phyloP scores from a whole-genome alignment of 495 filamentous ascomycete genomes.

The Lasiosphaeris hirsuta region DNA sequence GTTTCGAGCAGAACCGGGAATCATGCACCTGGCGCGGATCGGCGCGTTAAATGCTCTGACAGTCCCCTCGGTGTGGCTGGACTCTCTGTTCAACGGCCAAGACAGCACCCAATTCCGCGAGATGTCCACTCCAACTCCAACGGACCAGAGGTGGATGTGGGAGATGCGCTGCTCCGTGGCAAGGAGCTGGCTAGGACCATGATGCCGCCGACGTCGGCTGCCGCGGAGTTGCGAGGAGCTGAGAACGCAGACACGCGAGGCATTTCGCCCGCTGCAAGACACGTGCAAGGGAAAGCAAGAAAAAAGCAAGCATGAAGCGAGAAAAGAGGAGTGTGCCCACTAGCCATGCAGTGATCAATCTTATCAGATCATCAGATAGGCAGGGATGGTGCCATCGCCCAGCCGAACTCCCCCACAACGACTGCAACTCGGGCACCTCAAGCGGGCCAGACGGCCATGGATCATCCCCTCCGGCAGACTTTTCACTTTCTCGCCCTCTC shows the following conservation, averaged over 20 bases:
- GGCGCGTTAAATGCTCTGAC: no score
- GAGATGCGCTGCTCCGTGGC: no score
- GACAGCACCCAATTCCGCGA: no score
- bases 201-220: neutral
- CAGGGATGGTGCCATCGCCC: slow-evolving; percentile 11
- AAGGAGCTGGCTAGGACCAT: no score
- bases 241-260: neutral
- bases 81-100: no score
- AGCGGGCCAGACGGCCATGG: neutral
- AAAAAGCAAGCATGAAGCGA: no score
- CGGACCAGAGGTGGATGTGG: no score
- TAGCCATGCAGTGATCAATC: slow-evolving; percentile 24
- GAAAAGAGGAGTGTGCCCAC: no score
- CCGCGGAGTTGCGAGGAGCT: neutral
- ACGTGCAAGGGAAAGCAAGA: slow-evolving; percentile 1
- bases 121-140: no score
- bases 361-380: slow-evolving; percentile 51
- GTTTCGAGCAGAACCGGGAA: no score
- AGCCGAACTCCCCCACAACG: slow-evolving; percentile 12
- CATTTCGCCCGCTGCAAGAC: slow-evolving; percentile 7
- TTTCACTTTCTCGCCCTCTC: neutral
- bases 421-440: slow-evolving; percentile 1
- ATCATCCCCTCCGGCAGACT: neutral
- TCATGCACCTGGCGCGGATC: no score
- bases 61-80: no score